Evolutionary conservation across 1,284 basidiomycete genomes (phyloP).

Genomic region (Serendipita sp.): DNA sequence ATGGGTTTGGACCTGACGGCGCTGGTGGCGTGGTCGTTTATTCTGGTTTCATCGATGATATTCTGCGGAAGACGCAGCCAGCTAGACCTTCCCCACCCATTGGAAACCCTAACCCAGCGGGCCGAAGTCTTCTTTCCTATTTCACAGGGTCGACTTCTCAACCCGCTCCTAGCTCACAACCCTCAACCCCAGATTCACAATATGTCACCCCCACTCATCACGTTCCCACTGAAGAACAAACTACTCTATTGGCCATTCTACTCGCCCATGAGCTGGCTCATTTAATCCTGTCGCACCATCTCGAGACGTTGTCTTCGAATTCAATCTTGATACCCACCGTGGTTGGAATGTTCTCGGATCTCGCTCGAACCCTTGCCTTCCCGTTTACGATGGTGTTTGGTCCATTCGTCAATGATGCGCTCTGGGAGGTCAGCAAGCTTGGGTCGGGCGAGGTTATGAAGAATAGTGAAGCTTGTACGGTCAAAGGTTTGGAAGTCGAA

Average conservation of each 20-base stretch:
- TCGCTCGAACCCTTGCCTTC: slow-evolving; percentile 64
- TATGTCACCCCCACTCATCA: slow-evolving; percentile 14
- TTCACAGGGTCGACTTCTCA: slow-evolving; percentile 30
- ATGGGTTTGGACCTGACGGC: slow-evolving; percentile 80
- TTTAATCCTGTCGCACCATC: slow-evolving; percentile 73
- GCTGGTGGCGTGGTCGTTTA: slow-evolving; percentile 83
- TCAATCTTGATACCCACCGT: slow-evolving; percentile 71
- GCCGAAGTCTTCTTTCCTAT: slow-evolving; percentile 12
- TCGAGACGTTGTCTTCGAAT: slow-evolving; percentile 72
- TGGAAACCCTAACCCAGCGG: background rate
- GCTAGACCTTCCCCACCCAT: slow-evolving; percentile 11
- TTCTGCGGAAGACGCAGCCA: slow-evolving; percentile 35
- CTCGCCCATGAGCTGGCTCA: slow-evolving; percentile 82
- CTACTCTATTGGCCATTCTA: slow-evolving; percentile 68
- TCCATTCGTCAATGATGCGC: slow-evolving; percentile 80
- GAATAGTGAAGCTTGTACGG: slow-evolving; percentile 30
- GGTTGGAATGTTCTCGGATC: slow-evolving; percentile 59
- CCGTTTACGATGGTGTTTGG: slow-evolving; percentile 81
- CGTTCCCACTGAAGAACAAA: slow-evolving; percentile 63
- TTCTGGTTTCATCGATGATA: slow-evolving; percentile 73
- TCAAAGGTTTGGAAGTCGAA: slow-evolving; percentile 58
- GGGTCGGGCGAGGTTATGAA: slow-evolving; percentile 60
- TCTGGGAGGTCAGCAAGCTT: slow-evolving; percentile 63
- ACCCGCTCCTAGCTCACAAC: slow-evolving; percentile 13
- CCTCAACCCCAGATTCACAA: slow-evolving; percentile 23